Percentiles rank a stretch among this genome's conserved stretches.
phyloP scores from a whole-genome alignment of 345 rosid species.

The Jatropha curcas region DNA sequence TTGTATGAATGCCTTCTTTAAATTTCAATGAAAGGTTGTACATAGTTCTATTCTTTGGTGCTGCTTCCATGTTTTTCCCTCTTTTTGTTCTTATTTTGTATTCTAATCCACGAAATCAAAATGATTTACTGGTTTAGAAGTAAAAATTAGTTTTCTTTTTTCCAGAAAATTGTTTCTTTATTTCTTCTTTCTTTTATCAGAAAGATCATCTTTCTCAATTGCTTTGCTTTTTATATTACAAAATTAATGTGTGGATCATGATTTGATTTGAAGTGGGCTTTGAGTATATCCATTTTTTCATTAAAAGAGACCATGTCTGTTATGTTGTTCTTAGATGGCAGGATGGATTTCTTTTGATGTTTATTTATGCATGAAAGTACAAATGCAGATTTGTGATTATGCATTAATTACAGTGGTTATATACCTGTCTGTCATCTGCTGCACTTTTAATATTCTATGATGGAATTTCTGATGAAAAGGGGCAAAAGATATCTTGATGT shows the following conservation, averaged over 20 bases:
- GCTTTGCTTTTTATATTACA: neutral
- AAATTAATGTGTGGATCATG: neutral
- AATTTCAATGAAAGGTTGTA: conserved; percentile 2
- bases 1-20: neutral
- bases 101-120: neutral
- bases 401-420: neutral
- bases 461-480: neutral
- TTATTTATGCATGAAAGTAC: neutral
- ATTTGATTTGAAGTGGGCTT: neutral
- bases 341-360: neutral
- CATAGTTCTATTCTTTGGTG: neutral
- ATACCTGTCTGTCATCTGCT: neutral
- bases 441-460: neutral
- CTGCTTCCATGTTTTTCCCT: neutral
- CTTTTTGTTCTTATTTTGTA: neutral
- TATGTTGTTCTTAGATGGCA: neutral
- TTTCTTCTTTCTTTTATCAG: neutral
- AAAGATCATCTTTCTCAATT: neutral
- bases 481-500: neutral
- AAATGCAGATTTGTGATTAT: neutral
- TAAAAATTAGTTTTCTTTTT: too few relatives aligned
- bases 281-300: neutral
- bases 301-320: neutral
- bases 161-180: too few relatives aligned
- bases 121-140: neutral